A percentile compares a stretch with the other conserved stretches of the same genome.
Evolutionary conservation across 352 stramenopile genomes (phyloP).

Genomic region (Globisporangium paddicum): DNA sequence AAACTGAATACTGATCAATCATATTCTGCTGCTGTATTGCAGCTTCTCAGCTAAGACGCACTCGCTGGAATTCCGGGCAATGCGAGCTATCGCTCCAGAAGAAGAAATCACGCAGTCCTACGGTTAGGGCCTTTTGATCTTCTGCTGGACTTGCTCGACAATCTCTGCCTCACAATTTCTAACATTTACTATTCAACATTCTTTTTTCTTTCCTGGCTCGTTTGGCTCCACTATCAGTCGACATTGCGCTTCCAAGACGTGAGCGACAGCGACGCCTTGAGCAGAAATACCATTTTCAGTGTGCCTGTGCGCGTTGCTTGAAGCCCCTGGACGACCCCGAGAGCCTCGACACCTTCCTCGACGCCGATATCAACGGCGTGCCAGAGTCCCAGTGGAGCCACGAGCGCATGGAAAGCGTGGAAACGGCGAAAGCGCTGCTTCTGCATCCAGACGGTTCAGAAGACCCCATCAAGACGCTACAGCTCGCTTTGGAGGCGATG

Average conservation of each 20-base stretch:
- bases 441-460: not conserved
- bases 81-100: constrained; percentile 34
- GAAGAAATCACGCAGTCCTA: constrained; percentile 69
- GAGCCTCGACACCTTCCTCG: constrained; percentile 36
- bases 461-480: constrained; percentile 18
- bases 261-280: constrained; percentile 41
- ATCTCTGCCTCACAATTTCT: not conserved
- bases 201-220: not conserved
- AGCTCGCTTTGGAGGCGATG: constrained; percentile 24
- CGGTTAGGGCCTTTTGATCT: constrained; percentile 25
- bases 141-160: too few species aligned
- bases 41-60: constrained; percentile 45
- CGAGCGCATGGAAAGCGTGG: constrained; percentile 23
- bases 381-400: constrained; percentile 30
- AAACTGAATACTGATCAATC: not conserved
- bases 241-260: constrained; percentile 42
- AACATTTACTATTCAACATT: not conserved
- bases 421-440: constrained; percentile 4
- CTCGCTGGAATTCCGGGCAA: constrained; percentile 46
- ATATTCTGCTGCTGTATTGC: not conserved
- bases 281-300: constrained; percentile 63
- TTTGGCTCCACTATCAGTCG: constrained; percentile 26
- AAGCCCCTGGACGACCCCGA: constrained; percentile 20
- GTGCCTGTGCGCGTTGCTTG: constrained; percentile 42
- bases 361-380: constrained; percentile 44